These are phyloP conservation scores for Trypanosoma vivax DNA, from an alignment of 208 protist species.

Conservation along the genomic window DNA sequence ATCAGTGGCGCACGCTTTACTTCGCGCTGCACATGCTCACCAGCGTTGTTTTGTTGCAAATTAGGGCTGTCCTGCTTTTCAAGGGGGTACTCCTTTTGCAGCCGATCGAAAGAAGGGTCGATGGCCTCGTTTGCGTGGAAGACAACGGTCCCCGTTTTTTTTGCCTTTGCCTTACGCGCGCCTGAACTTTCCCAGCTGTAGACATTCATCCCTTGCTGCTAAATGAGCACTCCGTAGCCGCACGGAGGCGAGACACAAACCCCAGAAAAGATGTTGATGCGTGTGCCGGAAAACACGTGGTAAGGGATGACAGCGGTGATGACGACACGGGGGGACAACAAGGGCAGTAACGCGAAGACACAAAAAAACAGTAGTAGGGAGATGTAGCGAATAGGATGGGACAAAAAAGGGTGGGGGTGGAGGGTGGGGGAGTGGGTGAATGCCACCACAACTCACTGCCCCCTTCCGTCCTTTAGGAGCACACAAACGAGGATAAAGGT, in stretches of 20 bases:
- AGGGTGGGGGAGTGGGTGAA: no score
- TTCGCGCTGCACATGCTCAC: conserved; percentile 6
- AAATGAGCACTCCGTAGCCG: background rate
- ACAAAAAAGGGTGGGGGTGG: no score
- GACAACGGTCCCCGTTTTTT: conserved; percentile 83
- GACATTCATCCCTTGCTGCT: conserved; percentile 16
- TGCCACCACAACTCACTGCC: no score
- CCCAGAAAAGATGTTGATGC: background rate
- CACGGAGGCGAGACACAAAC: background rate
- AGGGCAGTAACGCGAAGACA: no score
- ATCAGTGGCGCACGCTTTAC: conserved; percentile 52
- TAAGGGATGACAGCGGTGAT: no score
- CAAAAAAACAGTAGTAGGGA: no score
- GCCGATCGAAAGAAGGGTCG: conserved; percentile 60
- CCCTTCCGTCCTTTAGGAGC: no score
- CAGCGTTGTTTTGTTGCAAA: conserved; percentile 8
- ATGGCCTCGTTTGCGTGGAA: conserved; percentile 63
- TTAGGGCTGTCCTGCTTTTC: conserved; percentile 16
- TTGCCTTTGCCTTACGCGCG: conserved; percentile 52
- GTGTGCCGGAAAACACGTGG: no score
- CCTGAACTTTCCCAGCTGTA: conserved; percentile 79
- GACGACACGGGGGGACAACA: no score
- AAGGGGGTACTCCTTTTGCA: conserved; percentile 49
- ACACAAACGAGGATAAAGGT: no score
- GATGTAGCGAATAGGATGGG: no score